Percentiles rank a stretch among this genome's conserved stretches.
These are phyloP conservation scores for Stagonosporopsis rhizophila DNA, from an alignment of 2,329 filamentous ascomycete genomes.

Conservation along the genomic window DNA sequence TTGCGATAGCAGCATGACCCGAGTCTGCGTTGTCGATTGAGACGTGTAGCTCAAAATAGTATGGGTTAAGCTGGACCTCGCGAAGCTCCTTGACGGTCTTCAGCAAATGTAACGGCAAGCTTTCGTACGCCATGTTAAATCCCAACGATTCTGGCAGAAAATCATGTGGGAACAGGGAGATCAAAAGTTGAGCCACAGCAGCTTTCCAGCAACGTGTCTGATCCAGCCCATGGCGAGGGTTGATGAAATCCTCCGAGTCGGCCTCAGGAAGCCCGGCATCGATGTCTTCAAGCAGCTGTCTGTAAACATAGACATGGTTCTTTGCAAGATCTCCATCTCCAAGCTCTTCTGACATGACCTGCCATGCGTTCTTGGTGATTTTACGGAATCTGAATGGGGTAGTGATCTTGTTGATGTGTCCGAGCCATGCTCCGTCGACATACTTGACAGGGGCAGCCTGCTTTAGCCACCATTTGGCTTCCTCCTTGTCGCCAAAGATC, in stretches of 20 bases:
- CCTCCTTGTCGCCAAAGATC: constrained; percentile 45
- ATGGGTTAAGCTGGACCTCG: constrained; percentile 53
- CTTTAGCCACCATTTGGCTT: constrained; percentile 52
- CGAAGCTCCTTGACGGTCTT: constrained; percentile 53
- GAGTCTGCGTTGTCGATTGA: constrained; percentile 60
- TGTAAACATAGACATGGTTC: constrained; percentile 54
- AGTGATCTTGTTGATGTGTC: constrained; percentile 54
- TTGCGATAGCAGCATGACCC: constrained; percentile 59
- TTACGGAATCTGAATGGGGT: constrained; percentile 52
- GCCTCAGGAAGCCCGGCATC: constrained; percentile 43
- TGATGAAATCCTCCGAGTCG: constrained; percentile 40
- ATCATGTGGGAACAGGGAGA: constrained; percentile 58
- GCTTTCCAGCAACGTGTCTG: constrained; percentile 52
- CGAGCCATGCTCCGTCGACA: constrained; percentile 60
- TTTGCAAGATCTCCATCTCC: constrained; percentile 58
- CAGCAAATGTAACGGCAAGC: constrained; percentile 51
- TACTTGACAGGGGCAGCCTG: constrained; percentile 55
- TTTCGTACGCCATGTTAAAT: constrained; percentile 60
- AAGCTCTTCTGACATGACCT: constrained; percentile 59
- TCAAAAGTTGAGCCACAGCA: constrained; percentile 54
- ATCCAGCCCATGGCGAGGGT: constrained; percentile 32
- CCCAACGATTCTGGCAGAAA: constrained; percentile 61
- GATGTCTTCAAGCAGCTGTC: constrained; percentile 43
- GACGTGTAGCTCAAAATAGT: constrained; percentile 61
- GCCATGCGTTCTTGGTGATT: constrained; percentile 56